These are phyloP conservation scores for Plectosphaerella sp. DNA, from an alignment of 2,329 filamentous ascomycete species.

Conservation along the genomic window DNA sequence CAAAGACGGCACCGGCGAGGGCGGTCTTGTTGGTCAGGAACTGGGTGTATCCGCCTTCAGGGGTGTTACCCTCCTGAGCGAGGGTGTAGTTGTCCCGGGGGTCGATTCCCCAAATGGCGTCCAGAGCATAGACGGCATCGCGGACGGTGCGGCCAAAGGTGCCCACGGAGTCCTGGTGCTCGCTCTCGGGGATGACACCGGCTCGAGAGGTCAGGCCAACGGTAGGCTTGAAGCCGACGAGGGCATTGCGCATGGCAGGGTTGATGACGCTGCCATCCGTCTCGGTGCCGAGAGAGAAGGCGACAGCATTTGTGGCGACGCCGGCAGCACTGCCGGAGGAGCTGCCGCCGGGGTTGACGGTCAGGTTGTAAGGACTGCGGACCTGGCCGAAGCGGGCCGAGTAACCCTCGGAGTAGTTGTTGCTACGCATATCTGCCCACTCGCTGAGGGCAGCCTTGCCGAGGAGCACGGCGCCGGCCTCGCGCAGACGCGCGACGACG, in stretches of 20 bases:
- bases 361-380: slow-evolving; percentile 64
- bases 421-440: slow-evolving; percentile 70
- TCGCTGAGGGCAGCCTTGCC: slow-evolving; percentile 69
- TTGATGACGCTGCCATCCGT: slow-evolving; percentile 70
- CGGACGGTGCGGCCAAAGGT: slow-evolving; percentile 62
- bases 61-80: slow-evolving; percentile 50
- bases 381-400: slow-evolving; percentile 60
- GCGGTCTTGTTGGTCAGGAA: slow-evolving; percentile 49
- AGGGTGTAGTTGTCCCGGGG: slow-evolving; percentile 61
- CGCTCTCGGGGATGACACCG: slow-evolving; percentile 58
- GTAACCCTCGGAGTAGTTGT: slow-evolving; percentile 65
- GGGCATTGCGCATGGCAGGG: slow-evolving; percentile 62
- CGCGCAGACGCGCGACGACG: slow-evolving; percentile 56
- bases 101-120: slow-evolving; percentile 65
- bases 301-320: slow-evolving; percentile 58
- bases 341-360: slow-evolving; percentile 63
- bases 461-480: slow-evolving; percentile 64
- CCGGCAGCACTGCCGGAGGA: slow-evolving; percentile 63
- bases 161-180: slow-evolving; percentile 67
- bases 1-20: slow-evolving; percentile 60
- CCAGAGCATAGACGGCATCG: slow-evolving; percentile 63
- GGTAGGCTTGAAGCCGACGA: slow-evolving; percentile 74
- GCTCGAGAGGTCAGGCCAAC: slow-evolving; percentile 65
- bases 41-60: slow-evolving; percentile 50
- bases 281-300: slow-evolving; percentile 68